Evolutionary conservation across 2,329 filamentous ascomycete species (phyloP).

Genomic region (Sporothrix globosa): DNA sequence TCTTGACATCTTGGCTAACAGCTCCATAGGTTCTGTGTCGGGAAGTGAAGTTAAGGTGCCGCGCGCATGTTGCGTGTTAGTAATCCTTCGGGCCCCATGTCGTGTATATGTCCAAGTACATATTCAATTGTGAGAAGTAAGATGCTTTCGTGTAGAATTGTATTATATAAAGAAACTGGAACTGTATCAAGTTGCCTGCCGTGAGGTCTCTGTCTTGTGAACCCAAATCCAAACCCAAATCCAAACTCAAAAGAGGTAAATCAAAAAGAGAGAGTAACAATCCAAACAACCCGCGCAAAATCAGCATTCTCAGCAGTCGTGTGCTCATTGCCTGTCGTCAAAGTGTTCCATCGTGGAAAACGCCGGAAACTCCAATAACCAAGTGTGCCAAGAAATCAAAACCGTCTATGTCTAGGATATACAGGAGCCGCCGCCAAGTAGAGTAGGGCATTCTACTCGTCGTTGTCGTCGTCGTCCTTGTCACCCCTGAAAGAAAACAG

Average conservation of each 20-base stretch:
- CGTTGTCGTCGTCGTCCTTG: constrained; percentile 46
- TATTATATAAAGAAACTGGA: not conserved
- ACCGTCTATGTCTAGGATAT: constrained; percentile 11
- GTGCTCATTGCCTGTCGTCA: constrained; percentile 9
- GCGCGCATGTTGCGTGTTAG: not conserved
- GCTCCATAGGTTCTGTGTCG: constrained; percentile 50
- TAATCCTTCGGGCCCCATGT: not conserved
- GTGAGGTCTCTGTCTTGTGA: constrained; percentile 24
- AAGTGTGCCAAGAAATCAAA: constrained; percentile 10
- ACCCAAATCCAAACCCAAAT: not conserved
- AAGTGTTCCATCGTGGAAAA: not conserved
- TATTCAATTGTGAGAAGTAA: constrained; percentile 15
- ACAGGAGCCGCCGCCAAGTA: not conserved
- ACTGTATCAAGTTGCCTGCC: constrained; percentile 13
- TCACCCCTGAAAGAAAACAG: constrained; percentile 32
- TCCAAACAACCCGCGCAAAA: not conserved
- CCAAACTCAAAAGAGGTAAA: not conserved
- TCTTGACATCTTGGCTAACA: constrained; percentile 20
- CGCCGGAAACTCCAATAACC: constrained; percentile 6
- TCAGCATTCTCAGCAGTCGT: constrained; percentile 4
- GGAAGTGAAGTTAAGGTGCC: constrained; percentile 44
- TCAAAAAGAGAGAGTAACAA: not conserved
- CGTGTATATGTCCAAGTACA: not conserved
- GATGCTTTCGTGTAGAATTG: not conserved
- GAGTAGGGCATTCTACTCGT: constrained; percentile 38